Evolutionary conservation across 2,329 filamentous ascomycete species (phyloP).

Genomic region (Cladosporium cucumerinum): DNA sequence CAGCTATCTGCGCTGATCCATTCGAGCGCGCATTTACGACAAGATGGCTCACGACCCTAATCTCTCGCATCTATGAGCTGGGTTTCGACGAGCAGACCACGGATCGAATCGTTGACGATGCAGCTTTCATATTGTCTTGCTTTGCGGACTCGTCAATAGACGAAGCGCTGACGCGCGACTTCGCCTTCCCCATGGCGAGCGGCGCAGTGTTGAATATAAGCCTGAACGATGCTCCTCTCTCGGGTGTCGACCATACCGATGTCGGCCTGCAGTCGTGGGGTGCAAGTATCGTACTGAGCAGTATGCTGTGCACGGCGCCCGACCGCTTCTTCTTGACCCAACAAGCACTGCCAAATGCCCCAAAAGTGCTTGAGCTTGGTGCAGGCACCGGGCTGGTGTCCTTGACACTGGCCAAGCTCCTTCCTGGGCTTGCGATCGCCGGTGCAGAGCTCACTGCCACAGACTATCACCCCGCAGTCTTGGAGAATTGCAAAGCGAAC

Average conservation of each 20-base stretch:
- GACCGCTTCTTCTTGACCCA: neutral
- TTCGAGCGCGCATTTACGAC: neutral
- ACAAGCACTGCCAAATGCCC: neutral
- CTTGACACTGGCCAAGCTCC: neutral
- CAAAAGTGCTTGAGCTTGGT: constrained; percentile 5
- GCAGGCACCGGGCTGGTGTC: neutral
- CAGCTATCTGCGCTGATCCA: neutral
- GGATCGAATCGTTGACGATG: neutral
- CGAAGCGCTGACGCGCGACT: neutral
- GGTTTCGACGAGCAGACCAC: neutral
- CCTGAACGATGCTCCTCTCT: neutral
- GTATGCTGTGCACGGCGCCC: neutral
- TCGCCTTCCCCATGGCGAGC: neutral
- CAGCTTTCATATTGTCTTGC: neutral
- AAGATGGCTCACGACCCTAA: neutral
- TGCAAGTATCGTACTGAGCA: neutral
- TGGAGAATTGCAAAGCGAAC: neutral
- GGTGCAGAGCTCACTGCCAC: neutral
- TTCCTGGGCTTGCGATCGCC: neutral
- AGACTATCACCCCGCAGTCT: neutral
- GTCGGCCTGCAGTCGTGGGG: constrained; percentile 1
- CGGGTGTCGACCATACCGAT: neutral
- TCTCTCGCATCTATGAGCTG: neutral
- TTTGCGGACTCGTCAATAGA: neutral
- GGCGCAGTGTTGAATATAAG: neutral